Conservation (phyloP, 352 stramenopile species). For the Thalassiosira pacifica region DNA sequence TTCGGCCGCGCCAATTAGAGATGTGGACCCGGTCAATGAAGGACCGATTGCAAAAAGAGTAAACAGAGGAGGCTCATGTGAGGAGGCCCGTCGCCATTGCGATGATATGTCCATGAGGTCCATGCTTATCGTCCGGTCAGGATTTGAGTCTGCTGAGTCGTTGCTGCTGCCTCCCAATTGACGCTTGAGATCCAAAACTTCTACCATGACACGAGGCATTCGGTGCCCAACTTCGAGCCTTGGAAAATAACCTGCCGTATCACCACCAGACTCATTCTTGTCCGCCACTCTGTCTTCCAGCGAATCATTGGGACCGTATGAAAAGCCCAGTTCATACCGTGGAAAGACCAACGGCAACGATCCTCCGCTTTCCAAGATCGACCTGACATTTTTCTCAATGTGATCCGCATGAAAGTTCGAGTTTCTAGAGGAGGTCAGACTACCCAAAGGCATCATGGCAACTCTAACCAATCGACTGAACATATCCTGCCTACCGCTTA, state of each 20-base stretch:
- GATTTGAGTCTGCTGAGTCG: constrained; percentile 17
- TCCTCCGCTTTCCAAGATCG: constrained; percentile 70
- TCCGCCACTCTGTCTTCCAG: neutral
- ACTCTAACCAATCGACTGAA: constrained; percentile 74
- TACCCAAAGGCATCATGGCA: constrained; percentile 72
- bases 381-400: constrained; percentile 71
- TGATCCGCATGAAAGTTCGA: constrained; percentile 59
- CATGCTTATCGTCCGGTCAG: constrained; percentile 21
- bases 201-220: constrained; percentile 71
- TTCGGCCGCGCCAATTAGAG: neutral
- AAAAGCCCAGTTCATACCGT: constrained; percentile 80
- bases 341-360: constrained; percentile 86
- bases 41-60: constrained; percentile 28
- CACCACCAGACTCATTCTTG: constrained; percentile 55
- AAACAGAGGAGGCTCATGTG: constrained; percentile 40
- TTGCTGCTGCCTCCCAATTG: no score
- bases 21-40: neutral
- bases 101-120: constrained; percentile 60
- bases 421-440: constrained; percentile 39
- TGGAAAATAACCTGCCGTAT: constrained; percentile 53
- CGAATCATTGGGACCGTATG: constrained; percentile 52
- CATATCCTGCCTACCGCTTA: constrained; percentile 55
- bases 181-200: no score
- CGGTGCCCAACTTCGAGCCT: constrained; percentile 64
- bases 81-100: constrained; percentile 31